phyloP scores from a whole-genome alignment of 2,329 filamentous ascomycete genomes.

The Beauveria sp. region DNA sequence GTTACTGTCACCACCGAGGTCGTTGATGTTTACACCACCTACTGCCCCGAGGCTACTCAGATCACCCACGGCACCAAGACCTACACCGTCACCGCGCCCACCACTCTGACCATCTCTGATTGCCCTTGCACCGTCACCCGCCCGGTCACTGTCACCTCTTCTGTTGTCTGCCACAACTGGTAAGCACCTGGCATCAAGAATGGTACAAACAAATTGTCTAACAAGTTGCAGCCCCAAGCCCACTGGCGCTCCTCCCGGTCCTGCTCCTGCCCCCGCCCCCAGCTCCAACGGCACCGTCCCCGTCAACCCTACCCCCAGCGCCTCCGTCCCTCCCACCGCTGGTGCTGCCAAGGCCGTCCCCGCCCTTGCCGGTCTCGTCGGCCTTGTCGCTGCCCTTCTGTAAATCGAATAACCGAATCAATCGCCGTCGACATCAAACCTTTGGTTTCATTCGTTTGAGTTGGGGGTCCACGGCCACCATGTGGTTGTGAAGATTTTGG shows the following conservation, averaged over 20 bases:
- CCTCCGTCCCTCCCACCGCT: slow-evolving; percentile 32
- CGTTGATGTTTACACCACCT: slow-evolving; percentile 60
- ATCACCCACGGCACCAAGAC: slow-evolving; percentile 57
- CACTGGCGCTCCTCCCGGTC: slow-evolving; percentile 2
- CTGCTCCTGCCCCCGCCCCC: background rate
- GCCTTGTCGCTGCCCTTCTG: slow-evolving; percentile 50
- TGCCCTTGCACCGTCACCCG: slow-evolving; percentile 63
- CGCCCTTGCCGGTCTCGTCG: slow-evolving; percentile 53
- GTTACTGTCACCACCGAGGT: slow-evolving; percentile 50
- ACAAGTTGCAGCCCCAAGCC: slow-evolving; percentile 5
- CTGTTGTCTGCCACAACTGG: slow-evolving; percentile 48
- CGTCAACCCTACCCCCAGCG: slow-evolving; percentile 19
- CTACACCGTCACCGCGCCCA: slow-evolving; percentile 63
- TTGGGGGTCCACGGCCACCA: slow-evolving; percentile 31
- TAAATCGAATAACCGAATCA: slow-evolving; percentile 38
- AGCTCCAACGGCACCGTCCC: slow-evolving; percentile 31
- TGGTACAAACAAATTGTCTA: background rate
- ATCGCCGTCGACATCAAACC: slow-evolving; percentile 29
- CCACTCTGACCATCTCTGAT: slow-evolving; percentile 63
- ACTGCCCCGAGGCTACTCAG: slow-evolving; percentile 61
- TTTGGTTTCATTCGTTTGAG: slow-evolving; percentile 35
- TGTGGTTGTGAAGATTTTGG: slow-evolving; percentile 29
- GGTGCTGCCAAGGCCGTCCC: slow-evolving; percentile 51
- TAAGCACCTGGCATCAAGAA: slow-evolving; percentile 24
- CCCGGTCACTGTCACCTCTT: slow-evolving; percentile 46